Evolutionary conservation across 2,329 filamentous ascomycete genomes (phyloP).

Genomic region (Dothideomycetes sp.): DNA sequence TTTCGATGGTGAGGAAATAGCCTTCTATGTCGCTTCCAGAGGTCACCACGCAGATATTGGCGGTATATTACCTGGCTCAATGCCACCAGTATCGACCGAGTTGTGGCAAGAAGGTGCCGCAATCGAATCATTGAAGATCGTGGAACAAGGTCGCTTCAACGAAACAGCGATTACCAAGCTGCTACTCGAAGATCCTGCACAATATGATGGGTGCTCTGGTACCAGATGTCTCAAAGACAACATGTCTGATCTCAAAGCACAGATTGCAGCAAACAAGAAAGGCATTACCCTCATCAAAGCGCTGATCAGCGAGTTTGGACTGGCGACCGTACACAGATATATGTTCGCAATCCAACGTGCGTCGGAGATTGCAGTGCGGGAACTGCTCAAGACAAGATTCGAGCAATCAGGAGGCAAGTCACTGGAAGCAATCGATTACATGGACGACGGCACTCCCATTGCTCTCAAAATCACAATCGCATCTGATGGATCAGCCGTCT

Average conservation of each 20-base stretch:
- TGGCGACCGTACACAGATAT: conserved; percentile 9
- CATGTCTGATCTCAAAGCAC: conserved; percentile 29
- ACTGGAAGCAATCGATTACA: conserved; percentile 12
- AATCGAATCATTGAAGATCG: conserved; percentile 28
- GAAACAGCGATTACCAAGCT: conserved; percentile 15
- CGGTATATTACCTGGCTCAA: conserved; percentile 26
- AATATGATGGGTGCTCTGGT: conserved; percentile 25
- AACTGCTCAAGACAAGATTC: conserved; percentile 9
- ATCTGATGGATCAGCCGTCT: conserved; percentile 6
- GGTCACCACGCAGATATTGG: conserved; percentile 26
- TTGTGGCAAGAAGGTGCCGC: conserved; percentile 41
- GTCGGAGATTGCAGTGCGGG: conserved; percentile 6
- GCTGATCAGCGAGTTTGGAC: conserved; percentile 7
- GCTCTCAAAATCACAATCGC: conserved; percentile 10
- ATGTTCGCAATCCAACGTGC: conserved; percentile 12
- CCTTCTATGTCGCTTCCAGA: conserved; percentile 24
- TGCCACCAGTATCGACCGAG: conserved; percentile 37
- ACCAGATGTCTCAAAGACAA: conserved; percentile 28
- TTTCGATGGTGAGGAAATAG: conserved; percentile 20
- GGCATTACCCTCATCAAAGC: conserved; percentile 28
- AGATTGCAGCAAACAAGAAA: conserved; percentile 27
- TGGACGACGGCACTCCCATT: conserved; percentile 14
- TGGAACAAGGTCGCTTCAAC: conserved; percentile 9
- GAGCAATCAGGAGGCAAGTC: conserved; percentile 3
- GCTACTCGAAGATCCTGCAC: conserved; percentile 22